phyloP scores from a whole-genome alignment of 148 eudicot genomes.

The Vaccinium macrocarpon region DNA sequence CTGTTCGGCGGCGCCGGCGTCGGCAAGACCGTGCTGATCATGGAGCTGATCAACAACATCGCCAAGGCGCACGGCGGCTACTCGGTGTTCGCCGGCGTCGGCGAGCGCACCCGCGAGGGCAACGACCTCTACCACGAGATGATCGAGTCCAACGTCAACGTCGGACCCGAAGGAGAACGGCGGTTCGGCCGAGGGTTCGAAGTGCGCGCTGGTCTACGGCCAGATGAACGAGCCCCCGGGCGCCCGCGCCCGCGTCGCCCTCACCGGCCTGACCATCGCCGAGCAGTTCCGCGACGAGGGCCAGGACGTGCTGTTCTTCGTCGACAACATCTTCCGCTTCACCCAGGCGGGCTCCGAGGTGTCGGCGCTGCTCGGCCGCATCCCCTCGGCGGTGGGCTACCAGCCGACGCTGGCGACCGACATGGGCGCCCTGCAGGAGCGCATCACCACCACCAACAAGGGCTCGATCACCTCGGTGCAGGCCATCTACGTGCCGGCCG shows the following conservation, averaged over 20 bases:
- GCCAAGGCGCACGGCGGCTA: background rate
- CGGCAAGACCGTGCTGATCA: no score
- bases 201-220: slow-evolving; percentile 13
- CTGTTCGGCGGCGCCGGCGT: no score
- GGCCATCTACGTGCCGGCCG: background rate
- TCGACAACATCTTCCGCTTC: slow-evolving; percentile 6
- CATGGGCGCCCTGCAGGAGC: background rate
- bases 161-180: background rate
- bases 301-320: slow-evolving; percentile 6
- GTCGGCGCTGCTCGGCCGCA: background rate
- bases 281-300: slow-evolving; percentile 14
- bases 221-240: slow-evolving; percentile 9
- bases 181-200: no score
- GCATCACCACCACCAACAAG: no score
- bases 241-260: slow-evolving; percentile 11
- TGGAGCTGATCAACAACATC: background rate
- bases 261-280: slow-evolving; percentile 14
- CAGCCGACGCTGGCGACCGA: background rate
- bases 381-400: background rate
- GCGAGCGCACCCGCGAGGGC: background rate
- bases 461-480: background rate
- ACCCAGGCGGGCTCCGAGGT: background rate
- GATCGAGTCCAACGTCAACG: background rate
- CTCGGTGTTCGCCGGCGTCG: background rate
- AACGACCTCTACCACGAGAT: background rate